Evolutionary conservation across 2,329 filamentous ascomycete species (phyloP), one percentile per base, ranked within the genome.

Genomic region (Penicillium verrucosum): DNA sequence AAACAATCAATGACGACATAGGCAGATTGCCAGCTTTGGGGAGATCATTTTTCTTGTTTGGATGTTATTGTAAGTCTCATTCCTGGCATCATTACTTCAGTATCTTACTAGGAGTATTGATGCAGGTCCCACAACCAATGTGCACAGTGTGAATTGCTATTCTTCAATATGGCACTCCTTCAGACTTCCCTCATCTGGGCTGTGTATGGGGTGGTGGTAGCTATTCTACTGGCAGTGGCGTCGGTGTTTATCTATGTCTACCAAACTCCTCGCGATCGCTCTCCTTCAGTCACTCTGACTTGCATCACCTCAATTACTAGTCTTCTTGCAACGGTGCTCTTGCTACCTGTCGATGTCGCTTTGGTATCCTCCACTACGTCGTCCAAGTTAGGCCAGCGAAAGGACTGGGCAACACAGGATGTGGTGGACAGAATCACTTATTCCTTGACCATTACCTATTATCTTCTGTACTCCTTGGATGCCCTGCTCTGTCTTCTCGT

Each of bases 121-220:
- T 38, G 30, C 37, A 49, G 29, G 44, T 14, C 10, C 27, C 16
- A 30, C 9, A 14, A 29, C 16, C n/a, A 41, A 66, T 64, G 60
- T 59, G 58, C 25, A 44, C 18, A 38, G 23, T 34, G 41, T 51
- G 62, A 50, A 52, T 38, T 30, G 41, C 10, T 38, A 63, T 21
- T 44, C 29, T 58, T 53, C 57, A 65, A 56, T 61, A 87, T 87
- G 85, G 82, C 83, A 48, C 79, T 94, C 71, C 85, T 97, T 60
- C 92, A 95, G 73, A 89, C 89, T 54, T 90, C 89, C 70, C 82
- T 97, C 64, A 97, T 97, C 75, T 99, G 94, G 94, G 87, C 94
- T 60, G 85, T 92, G 52, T 99, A 97, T 74, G 90, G 88, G 59
- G 84, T 93, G 58, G 92, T 90, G 54, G 82, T 97, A 48, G 87